A percentile compares a stretch with the other conserved stretches of the same genome.
Evolutionary conservation across 345 rosid genomes (phyloP).

Genomic region (Syzygium grande): DNA sequence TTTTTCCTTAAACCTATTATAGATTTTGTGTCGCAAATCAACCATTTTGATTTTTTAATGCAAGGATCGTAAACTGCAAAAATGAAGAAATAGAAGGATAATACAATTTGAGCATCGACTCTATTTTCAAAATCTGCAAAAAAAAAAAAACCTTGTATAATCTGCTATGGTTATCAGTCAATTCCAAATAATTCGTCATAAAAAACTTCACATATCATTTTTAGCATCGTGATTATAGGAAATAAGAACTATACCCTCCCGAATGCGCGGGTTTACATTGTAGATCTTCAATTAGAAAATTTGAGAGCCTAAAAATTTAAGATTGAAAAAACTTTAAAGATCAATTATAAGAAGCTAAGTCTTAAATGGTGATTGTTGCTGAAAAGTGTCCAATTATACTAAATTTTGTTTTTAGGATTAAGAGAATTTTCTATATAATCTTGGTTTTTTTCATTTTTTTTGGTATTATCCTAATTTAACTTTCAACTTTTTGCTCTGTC

Average conservation of each 20-base stretch:
- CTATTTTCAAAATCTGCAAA: not conserved
- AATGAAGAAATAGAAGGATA: not conserved
- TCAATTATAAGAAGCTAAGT: not conserved
- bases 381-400: not conserved
- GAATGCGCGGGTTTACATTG: not conserved
- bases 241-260: not conserved
- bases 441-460: not conserved
- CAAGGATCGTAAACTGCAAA: not conserved
- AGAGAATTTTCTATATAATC: too few relatives aligned
- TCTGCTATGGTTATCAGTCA: not conserved
- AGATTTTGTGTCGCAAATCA: not conserved
- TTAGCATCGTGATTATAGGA: not conserved
- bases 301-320: not conserved
- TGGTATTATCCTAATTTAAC: too few relatives aligned
- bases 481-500: too few relatives aligned
- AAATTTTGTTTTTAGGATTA: not conserved
- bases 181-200: not conserved
- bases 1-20: not conserved
- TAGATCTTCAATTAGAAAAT: not conserved
- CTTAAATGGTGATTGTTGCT: not conserved
- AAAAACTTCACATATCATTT: not conserved
- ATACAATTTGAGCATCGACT: not conserved
- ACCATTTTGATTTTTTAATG: not conserved
- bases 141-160: too few relatives aligned
- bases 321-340: not conserved